Percentiles rank a stretch among this genome's conserved stretches.
These are phyloP conservation scores for Conringia planisiliqua DNA, from an alignment of 345 rosid species.

Conservation along the genomic window DNA sequence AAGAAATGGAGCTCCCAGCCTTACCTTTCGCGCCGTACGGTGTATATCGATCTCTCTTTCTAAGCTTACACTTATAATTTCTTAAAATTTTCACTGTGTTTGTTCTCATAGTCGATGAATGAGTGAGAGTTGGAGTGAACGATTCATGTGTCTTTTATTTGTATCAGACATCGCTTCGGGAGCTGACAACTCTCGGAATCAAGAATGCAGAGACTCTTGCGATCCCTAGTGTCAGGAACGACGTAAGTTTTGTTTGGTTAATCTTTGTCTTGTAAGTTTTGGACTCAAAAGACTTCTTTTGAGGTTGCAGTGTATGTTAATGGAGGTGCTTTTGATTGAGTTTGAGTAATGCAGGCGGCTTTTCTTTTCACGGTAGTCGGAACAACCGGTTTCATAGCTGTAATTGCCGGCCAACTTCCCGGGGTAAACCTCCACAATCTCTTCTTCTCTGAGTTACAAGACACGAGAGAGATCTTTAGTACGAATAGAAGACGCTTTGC, in stretches of 20 bases:
- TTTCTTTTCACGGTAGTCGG: constrained; percentile 92
- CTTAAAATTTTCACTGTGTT: neutral
- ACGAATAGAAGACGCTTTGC: neutral
- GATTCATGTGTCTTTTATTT: neutral
- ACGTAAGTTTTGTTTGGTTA: constrained; percentile 45
- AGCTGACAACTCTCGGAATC: constrained; percentile 73
- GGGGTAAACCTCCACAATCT: constrained; percentile 49
- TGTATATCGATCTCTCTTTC: constrained; percentile 40
- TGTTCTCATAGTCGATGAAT: neutral
- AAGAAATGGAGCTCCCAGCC: constrained; percentile 97
- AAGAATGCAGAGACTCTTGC: constrained; percentile 90
- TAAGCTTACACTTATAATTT: neutral
- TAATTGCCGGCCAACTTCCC: constrained; percentile 91
- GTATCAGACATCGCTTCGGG: constrained; percentile 74
- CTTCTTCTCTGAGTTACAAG: neutral
- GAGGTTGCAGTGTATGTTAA: neutral
- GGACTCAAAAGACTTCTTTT: neutral
- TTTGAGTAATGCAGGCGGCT: constrained; percentile 79
- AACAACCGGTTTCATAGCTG: constrained; percentile 68
- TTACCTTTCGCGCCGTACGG: constrained; percentile 91
- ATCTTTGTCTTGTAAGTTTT: neutral
- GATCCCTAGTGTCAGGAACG: constrained; percentile 92
- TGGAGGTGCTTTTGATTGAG: constrained; percentile 26
- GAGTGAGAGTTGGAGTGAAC: neutral
- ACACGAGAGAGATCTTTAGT: neutral